Base-by-base conservation (phyloP, 1,284 basidiomycete genomes). In the Cryptococcus sp. region DNA sequence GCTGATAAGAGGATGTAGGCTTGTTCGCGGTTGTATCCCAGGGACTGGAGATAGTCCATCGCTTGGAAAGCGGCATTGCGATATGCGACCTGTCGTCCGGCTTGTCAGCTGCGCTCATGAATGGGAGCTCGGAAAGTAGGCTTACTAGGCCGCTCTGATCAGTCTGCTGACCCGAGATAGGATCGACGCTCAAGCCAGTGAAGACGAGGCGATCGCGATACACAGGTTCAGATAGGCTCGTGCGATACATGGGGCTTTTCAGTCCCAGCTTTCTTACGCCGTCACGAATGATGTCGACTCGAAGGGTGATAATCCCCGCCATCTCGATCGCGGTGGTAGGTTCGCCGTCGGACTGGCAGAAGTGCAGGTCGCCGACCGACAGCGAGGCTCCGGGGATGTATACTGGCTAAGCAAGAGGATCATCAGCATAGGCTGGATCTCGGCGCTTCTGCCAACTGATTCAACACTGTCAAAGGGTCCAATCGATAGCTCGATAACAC, bases 311-410 rank as follows among this genome's bases (percentile, higher is more conserved):
- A 58, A 88, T 84, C 13, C 89, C 89, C 1, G 88, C 87, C 87
- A 88, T 72, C 20, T 54, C 61, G 46, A 67, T 57, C 13, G 54
- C 62, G n/a, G 62, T 66, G 17, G 63, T 70, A 11, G 63, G 63
- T 80, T 89, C 87, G 61, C 87, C 87, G 79, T 90, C 89, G 27
- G 87, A 88, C 75, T 91, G 88, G 35, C 86, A 88, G 77, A 90
- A 91, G 71, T 91, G 89, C 38, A 90, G 77, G 70, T 91, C 89
- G 2, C 89, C 89, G 19, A 90, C 85, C 0, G 88, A 88, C 5
- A 91, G 79, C 64, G 88, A 88, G 8, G 88, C 89, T 3, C 88
- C 88, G 50, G 85, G 81, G 25, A 90, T 79, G 68, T 87, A 91
- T 3, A 91, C 88, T 0, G 89, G 89, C 63, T 64, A 49, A 20